These are phyloP conservation scores for Hippophae tibetana DNA, from an alignment of 306 rosid species.

Conservation along the genomic window DNA sequence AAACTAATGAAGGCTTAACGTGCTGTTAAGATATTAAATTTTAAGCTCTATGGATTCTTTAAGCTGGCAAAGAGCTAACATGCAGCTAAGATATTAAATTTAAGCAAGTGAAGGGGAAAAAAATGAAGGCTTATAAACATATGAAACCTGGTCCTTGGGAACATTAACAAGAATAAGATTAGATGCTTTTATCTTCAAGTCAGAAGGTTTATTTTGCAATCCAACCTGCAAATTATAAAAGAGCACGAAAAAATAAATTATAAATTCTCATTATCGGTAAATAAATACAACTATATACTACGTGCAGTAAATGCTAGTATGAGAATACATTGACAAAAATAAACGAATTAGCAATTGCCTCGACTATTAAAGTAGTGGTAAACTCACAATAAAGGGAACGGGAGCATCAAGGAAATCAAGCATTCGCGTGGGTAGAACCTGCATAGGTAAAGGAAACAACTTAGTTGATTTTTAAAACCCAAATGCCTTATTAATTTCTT, in stretches of 20 bases:
- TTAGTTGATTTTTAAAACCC: neutral
- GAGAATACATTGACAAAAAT: no score
- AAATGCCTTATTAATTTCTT: no score
- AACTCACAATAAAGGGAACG: conserved; percentile 89
- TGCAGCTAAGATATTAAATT: no score
- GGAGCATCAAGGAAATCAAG: conserved; percentile 95
- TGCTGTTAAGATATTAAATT: no score
- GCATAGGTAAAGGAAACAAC: conserved; percentile 24
- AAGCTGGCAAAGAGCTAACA: no score
- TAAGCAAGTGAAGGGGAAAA: no score
- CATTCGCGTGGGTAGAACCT: conserved; percentile 81
- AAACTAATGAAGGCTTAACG: no score
- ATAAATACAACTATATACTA: no score
- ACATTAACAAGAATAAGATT: conserved; percentile 54
- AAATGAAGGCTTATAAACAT: no score
- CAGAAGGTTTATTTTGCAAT: conserved; percentile 47
- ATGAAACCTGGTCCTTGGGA: conserved; percentile 54
- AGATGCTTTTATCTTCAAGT: conserved; percentile 46
- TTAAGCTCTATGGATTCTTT: no score
- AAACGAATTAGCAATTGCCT: no score
- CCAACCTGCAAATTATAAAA: conserved; percentile 57
- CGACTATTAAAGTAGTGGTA: neutral
- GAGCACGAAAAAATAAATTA: conserved; percentile 5
- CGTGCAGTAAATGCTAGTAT: no score
- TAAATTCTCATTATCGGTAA: neutral